phyloP scores from a whole-genome alignment of 2,329 filamentous ascomycete species.

The Calonectria hongkongensis region DNA sequence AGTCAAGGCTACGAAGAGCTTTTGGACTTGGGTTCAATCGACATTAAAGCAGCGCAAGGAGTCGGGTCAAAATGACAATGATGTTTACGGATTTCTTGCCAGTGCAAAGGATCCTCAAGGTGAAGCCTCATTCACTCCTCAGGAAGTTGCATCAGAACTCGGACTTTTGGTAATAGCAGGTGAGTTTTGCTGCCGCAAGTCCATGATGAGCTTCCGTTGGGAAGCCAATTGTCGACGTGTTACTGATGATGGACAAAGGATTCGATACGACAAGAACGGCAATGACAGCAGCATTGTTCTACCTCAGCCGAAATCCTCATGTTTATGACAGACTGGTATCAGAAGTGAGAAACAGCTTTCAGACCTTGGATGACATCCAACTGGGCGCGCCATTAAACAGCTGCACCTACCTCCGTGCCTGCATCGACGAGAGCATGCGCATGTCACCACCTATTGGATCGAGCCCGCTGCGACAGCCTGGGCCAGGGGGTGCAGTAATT shows the following conservation, averaged over 20 bases:
- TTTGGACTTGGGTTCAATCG: background rate
- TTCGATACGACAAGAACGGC: conserved; percentile 3
- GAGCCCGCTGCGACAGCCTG: background rate
- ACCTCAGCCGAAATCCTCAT: background rate
- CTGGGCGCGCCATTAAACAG: background rate
- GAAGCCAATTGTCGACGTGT: background rate
- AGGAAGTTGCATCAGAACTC: background rate
- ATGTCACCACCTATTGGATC: background rate
- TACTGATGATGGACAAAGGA: background rate
- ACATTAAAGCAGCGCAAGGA: background rate
- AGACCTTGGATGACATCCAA: background rate
- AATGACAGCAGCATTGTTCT: background rate
- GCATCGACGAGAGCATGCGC: conserved; percentile 5
- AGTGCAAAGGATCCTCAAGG: background rate
- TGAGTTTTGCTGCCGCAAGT: background rate
- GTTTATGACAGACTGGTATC: background rate
- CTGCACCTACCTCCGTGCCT: background rate
- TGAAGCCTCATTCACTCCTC: background rate
- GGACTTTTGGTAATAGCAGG: background rate
- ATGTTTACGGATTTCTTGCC: background rate
- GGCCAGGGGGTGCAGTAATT: background rate
- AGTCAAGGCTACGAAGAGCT: background rate
- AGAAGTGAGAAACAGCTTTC: background rate
- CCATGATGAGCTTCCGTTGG: background rate
- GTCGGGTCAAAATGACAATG: background rate